Base-by-base conservation (phyloP, 2,329 filamentous ascomycete species). In the Alternaria incomplexa region DNA sequence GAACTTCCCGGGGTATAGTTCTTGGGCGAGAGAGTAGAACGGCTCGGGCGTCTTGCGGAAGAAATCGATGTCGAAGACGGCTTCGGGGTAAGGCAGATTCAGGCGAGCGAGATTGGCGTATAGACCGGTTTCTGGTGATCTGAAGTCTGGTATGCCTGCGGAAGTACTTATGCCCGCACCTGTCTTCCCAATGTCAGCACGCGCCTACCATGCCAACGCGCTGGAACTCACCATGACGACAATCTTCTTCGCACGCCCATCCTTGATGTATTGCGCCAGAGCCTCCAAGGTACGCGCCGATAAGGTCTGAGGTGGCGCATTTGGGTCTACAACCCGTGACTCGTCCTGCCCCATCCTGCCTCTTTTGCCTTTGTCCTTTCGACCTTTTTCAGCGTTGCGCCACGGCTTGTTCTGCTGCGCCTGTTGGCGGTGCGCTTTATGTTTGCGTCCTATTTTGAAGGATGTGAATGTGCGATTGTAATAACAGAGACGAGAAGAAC, bases 1-100 rank as follows among this genome's bases (percentile, higher is more conserved):
- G 82, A 92, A 97, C 73, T 91, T 91, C 17, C 94, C 95, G 0
- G 96, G 96, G 75, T 97, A 97, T 5, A 99, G 86, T 81, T 98
- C 96, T 72, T 91, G 91, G 13, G 95, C 95, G 36, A 99, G 87
- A 1, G 92, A 88, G 80, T 98, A 99, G 83, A 99, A 99, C 0
- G 96, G 94, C 30, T 89, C 85, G 0, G 96, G 96, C 68, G 97
- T 91, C 46, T 89, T 76, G 65, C 90, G 87, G 82, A 99, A 99
- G 84, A 92, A 99, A 62, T 85, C 85, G 67, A 99, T 95, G 75
- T 97, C 93, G 81, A 99, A 98, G 47, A 98, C 93, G 32, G 93
- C 94, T 81, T 98, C 93, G 22, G 95, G 91, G 73, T 95, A 90
- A 0, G 94, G 94, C 0, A 99, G 86, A 63, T 97, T 89, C 30